Conservation (phyloP, 1,139 yeast genomes). For the Blastobotrys indianensis region DNA sequence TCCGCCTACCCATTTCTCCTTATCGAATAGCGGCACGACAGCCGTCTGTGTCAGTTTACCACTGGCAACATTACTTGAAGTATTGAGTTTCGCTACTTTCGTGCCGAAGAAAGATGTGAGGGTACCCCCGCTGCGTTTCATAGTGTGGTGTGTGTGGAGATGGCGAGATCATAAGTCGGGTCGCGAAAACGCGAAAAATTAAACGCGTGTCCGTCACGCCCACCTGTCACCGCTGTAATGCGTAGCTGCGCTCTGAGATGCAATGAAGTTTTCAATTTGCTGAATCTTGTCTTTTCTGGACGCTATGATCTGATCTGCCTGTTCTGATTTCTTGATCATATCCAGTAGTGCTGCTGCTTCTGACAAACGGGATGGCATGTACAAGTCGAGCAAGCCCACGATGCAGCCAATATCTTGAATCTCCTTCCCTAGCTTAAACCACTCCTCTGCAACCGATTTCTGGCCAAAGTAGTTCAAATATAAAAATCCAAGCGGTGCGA, state of each 20-base stretch:
- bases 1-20: slow-evolving; percentile 47
- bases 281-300: neutral
- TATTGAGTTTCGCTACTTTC: slow-evolving; percentile 14
- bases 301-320: too few species aligned
- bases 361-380: slow-evolving; percentile 10
- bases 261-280: neutral
- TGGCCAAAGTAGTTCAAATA: slow-evolving; percentile 45
- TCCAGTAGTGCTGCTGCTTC: slow-evolving; percentile 3
- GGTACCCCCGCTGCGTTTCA: neutral
- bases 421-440: slow-evolving; percentile 81
- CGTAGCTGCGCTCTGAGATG: neutral
- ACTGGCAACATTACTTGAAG: slow-evolving; percentile 5
- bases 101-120: slow-evolving; percentile 24
- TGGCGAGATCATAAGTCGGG: neutral
- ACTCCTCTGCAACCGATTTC: slow-evolving; percentile 59
- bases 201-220: neutral
- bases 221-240: neutral
- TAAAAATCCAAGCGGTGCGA: slow-evolving; percentile 69
- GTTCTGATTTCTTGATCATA: too few species aligned
- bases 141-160: neutral
- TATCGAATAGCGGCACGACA: slow-evolving; percentile 37
- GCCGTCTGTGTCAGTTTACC: neutral
- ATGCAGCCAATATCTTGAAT: slow-evolving; percentile 53
- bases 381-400: slow-evolving; percentile 66
- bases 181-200: neutral